phyloP scores from a whole-genome alignment of 768 basidiomycete species.

The Clitopilus passeckerianus region DNA sequence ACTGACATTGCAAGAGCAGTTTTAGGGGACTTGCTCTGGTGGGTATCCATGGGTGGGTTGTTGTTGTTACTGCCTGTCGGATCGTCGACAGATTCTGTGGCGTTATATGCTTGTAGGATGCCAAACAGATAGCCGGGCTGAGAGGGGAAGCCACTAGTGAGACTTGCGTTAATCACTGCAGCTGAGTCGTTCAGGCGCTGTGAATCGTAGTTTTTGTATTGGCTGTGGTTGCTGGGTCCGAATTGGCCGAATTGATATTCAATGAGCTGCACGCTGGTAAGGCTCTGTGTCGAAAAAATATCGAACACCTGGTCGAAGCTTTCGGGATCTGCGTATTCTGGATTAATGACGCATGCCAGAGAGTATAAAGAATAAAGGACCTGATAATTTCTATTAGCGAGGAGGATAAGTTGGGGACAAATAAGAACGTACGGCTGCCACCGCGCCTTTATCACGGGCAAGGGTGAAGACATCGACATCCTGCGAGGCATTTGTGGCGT shows the following conservation, averaged over 20 bases:
- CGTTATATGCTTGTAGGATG: constrained; percentile 59
- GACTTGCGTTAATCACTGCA: constrained; percentile 35
- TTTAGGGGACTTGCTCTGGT: constrained; percentile 19
- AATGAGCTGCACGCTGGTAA: constrained; percentile 50
- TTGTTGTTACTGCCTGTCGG: constrained; percentile 14
- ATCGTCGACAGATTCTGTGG: constrained; percentile 32
- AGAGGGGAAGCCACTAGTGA: constrained; percentile 35
- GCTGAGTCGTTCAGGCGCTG: constrained; percentile 53
- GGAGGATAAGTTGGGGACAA: constrained; percentile 16
- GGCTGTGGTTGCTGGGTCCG: constrained; percentile 40
- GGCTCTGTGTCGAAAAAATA: constrained; percentile 69
- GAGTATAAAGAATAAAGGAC: constrained; percentile 76
- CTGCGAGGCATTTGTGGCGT: constrained; percentile 59
- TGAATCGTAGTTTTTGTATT: constrained; percentile 57
- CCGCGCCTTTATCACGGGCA: constrained; percentile 73
- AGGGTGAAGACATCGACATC: constrained; percentile 78
- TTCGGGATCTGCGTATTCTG: constrained; percentile 57
- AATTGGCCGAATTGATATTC: constrained; percentile 59
- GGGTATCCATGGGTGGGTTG: constrained; percentile 14
- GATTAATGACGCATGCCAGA: constrained; percentile 69
- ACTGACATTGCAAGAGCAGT: constrained; percentile 77
- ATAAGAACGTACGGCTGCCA: constrained; percentile 62
- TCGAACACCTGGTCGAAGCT: constrained; percentile 72
- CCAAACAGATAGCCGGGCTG: constrained; percentile 66
- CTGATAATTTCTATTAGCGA: constrained; percentile 28